phyloP scores from a whole-genome alignment of 2,329 filamentous ascomycete species.

The Fusarium sp. region DNA sequence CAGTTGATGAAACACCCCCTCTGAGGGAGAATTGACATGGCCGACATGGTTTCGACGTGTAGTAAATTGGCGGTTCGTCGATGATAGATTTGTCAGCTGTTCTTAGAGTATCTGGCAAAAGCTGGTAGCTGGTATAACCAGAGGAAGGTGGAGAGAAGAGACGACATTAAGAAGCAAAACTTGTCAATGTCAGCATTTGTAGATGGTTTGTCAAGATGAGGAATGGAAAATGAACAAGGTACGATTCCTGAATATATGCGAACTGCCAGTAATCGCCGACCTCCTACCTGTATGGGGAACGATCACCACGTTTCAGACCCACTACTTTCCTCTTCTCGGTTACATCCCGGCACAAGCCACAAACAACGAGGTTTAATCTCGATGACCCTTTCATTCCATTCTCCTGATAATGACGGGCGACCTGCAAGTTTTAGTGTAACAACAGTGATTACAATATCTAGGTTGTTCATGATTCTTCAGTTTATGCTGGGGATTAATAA shows the following conservation, averaged over 20 bases:
- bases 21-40: not conserved
- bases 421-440: not conserved
- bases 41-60: not conserved
- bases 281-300: too few species aligned
- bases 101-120: not conserved
- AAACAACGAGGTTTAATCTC: not conserved
- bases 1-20: not conserved
- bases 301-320: not conserved
- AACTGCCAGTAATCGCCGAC: not conserved
- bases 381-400: not conserved
- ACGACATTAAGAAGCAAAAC: not conserved
- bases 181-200: not conserved
- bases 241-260: not conserved
- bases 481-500: not conserved
- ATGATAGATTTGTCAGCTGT: not conserved
- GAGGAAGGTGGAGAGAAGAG: not conserved
- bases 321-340: not conserved
- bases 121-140: not conserved
- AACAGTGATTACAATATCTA: not conserved
- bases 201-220: not conserved
- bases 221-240: not conserved
- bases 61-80: not conserved
- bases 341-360: not conserved
- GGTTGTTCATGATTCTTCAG: not conserved
- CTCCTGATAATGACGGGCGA: not conserved